Evolutionary conservation across 1,284 basidiomycete genomes (phyloP), one percentile per base, ranked within the genome.

Genomic region (Ceratobasidium sp.): DNA sequence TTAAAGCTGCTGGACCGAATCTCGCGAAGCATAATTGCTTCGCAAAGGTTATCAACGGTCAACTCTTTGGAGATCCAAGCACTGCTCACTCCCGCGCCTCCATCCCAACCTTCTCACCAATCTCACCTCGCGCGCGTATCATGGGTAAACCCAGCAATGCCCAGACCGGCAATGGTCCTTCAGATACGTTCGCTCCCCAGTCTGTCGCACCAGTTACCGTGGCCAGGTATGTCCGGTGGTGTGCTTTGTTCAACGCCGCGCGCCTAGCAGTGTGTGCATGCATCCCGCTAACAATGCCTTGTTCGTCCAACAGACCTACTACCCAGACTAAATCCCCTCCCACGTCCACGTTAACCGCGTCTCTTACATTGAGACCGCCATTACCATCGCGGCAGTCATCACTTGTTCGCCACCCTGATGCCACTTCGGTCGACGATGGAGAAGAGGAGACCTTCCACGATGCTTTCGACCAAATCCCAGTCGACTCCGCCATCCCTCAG

Each of bases 111-210:
- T 11, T 31, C 11, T 16, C 4, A 7, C n/a, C 2, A 14, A 7
- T 37, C 37, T 58, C 19, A 58, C 37, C 31, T 31, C 31, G 54
- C 31, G 8, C 24, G 13, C 29, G 2, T 24, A 29, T 51, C 41
- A 61, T 65, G 63, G 63, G 63, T 16, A 65, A 65, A 22, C 22
- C 46, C 27, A 65, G 43, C 27, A 65, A 49, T 13, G 4, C 27
- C 29, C 63, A 65, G 63, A 16, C 63, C 29, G 31, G 43, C 29
- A 46, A 37, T 29, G 16, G 46, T 19, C 22, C 48, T 51, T 31
- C 63, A 13, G 27, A 29, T 6, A 5, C 63, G 13, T 16, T 31
- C 14, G 56, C 56, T 58, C 7, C 27, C 9, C 27, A 29, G 48
- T 11, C n/a, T 34, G 16, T 31, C n/a, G 46, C 31, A 19, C 48